Base-by-base conservation (phyloP, 2,329 filamentous ascomycete genomes). In the Blastomyces emzantsi region DNA sequence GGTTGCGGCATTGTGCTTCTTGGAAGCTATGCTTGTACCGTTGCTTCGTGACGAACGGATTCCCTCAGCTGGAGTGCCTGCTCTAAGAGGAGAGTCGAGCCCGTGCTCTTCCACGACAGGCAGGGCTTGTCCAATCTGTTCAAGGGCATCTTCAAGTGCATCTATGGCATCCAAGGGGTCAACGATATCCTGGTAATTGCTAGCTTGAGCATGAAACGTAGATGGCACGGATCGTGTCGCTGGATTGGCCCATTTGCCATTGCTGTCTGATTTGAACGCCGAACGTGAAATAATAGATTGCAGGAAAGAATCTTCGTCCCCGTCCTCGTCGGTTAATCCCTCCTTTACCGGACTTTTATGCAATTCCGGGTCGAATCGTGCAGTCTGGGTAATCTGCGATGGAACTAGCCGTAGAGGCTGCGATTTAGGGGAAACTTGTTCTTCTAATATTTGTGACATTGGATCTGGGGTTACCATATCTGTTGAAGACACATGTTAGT, bases 81-180 rank as follows among this genome's bases (percentile, higher is more conserved):
- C 33, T 45, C 60, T 62, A 15, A 56, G 33, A 47, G 67, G 67
- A 22, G 68, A 69, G 49, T 77, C 70, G 19, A 75, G 70, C 5
- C 66, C 66, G 5, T 64, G 49, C 49, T 67, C 64, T 9, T 60
- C 45, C n/a, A 66, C 54, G 19, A 62, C 64, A 11, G 75, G 74
- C 30, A 80, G 70, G 2, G 71, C 72, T 59, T 76, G 71, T 66
- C 76, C 70, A 66, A 82, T 72, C 51, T 79, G 75, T 62, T 83
- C 80, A 1, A 83, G 74, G 8, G 78, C 80, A 62, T 83, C 80
- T 63, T 83, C 80, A 8, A 82, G 74, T 2, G 76, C 78, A 67
- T 83, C 81, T 45, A 82, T 74, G 4, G 80, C 81, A 62, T 79
- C 77, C 39, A 83, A 78, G 2, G 80, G 79, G 64, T 81, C 76